phyloP scores from a whole-genome alignment of 768 basidiomycete species.

The Rhizopogon rudus region DNA sequence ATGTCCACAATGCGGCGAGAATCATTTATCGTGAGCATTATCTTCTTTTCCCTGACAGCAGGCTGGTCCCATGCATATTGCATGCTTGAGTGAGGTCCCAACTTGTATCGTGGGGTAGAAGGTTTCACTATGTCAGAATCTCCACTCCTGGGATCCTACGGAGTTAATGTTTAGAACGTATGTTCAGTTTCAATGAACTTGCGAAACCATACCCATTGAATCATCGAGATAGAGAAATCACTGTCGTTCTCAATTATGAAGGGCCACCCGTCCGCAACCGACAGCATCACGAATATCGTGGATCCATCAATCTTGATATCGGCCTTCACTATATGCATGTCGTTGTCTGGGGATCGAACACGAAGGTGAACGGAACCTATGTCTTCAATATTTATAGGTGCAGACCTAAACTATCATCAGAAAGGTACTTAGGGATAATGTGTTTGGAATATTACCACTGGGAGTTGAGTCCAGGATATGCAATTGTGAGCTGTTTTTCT shows the following conservation, averaged over 20 bases:
- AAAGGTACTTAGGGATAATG: background rate
- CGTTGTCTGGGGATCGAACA: constrained; percentile 32
- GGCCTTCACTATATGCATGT: constrained; percentile 57
- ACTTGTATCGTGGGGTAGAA: constrained; percentile 41
- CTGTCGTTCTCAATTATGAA: constrained; percentile 89
- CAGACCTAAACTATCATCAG: constrained; percentile 55
- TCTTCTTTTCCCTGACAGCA: constrained; percentile 73
- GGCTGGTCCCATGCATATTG: constrained; percentile 95
- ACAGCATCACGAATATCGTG: constrained; percentile 82
- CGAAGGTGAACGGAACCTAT: constrained; percentile 82
- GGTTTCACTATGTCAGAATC: constrained; percentile 33
- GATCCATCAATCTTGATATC: constrained; percentile 84
- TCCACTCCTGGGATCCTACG: constrained; percentile 41
- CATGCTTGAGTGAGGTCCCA: constrained; percentile 47
- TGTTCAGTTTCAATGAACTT: background rate
- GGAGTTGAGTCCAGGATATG: constrained; percentile 80
- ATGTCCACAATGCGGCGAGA: constrained; percentile 73
- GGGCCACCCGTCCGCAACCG: constrained; percentile 71
- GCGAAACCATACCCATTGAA: constrained; percentile 56
- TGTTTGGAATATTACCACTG: constrained; percentile 55
- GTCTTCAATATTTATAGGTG: constrained; percentile 88
- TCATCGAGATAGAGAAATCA: constrained; percentile 60
- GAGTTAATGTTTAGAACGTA: background rate
- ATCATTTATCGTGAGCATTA: constrained; percentile 60
- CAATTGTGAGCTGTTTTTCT: constrained; percentile 76